A percentile compares a stretch with the other conserved stretches of the same genome.
Conservation (phyloP, 352 stramenopile genomes). For the Phytopythium aichiense region DNA sequence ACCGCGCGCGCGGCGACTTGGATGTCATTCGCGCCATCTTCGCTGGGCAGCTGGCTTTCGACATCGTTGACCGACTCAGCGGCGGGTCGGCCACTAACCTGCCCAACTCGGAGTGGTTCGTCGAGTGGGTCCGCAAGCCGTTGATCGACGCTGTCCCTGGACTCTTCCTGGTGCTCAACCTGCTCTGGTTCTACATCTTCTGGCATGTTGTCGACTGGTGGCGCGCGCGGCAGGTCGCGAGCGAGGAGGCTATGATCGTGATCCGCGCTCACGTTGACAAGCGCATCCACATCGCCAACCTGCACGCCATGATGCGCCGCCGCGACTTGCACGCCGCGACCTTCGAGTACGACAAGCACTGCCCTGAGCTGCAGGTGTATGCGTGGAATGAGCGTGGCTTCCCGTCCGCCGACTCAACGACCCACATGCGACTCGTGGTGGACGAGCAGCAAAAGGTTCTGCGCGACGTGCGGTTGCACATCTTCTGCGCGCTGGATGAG, state of each 20-base stretch:
- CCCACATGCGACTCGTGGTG: conserved; percentile 78
- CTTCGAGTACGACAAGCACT: conserved; percentile 34
- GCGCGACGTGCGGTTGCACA: conserved; percentile 58
- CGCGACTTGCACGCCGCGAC: conserved; percentile 25
- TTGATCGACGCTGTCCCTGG: conserved; percentile 42
- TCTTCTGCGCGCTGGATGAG: conserved; percentile 48
- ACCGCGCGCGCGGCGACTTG: conserved; percentile 58
- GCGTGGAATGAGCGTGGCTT: conserved; percentile 83
- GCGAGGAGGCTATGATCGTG: conserved; percentile 85
- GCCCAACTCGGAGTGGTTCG: conserved; percentile 81
- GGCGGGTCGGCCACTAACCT: conserved; percentile 87
- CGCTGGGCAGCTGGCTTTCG: conserved; percentile 91
- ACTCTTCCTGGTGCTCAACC: conserved; percentile 82
- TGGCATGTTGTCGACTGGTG: conserved; percentile 55
- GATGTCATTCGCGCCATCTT: conserved; percentile 93
- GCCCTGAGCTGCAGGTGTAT: conserved; percentile 66
- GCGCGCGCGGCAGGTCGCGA: conserved; percentile 35
- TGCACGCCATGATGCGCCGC: conserved; percentile 39
- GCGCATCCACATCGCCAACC: conserved; percentile 40
- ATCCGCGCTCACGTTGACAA: conserved; percentile 80
- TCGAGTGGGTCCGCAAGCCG: conserved; percentile 67
- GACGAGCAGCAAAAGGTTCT: conserved; percentile 59
- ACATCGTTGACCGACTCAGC: conserved; percentile 93
- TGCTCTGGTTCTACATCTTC: conserved; percentile 58
- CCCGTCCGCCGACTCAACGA: conserved; percentile 77